A percentile compares a stretch with the other conserved stretches of the same genome.
Evolutionary conservation across 2,329 filamentous ascomycete genomes (phyloP).

Genomic region (Meredithiella fracta): DNA sequence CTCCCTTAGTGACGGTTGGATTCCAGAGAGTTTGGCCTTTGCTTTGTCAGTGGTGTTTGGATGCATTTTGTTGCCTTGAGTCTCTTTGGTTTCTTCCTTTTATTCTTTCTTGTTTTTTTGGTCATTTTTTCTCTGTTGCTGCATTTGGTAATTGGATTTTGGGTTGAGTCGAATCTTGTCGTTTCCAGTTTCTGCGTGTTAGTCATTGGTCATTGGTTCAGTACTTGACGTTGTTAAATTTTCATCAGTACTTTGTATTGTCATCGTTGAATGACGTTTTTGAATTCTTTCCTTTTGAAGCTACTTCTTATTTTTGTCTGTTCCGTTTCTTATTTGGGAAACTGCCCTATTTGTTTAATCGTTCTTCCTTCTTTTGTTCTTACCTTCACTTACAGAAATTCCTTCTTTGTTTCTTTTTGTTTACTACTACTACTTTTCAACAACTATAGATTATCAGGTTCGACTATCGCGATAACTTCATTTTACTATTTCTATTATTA

Average conservation of each 20-base stretch:
- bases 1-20: neutral
- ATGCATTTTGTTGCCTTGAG: neutral
- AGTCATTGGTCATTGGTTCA: no score
- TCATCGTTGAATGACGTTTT: neutral
- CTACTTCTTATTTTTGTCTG: conserved; percentile 5
- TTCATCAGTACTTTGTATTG: neutral
- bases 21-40: neutral
- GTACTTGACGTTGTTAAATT: neutral
- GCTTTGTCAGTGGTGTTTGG: neutral
- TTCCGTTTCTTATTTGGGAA: conserved; percentile 2
- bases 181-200: neutral
- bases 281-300: conserved; percentile 1
- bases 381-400: conserved; percentile 8
- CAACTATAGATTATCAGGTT: neutral
- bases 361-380: neutral
- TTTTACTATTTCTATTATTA: neutral
- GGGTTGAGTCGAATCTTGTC: neutral
- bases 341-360: conserved; percentile 3
- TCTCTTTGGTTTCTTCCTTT: conserved; percentile 1
- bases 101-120: neutral
- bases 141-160: neutral
- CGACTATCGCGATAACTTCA: no score
- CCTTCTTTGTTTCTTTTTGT: conserved; percentile 1
- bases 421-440: neutral
- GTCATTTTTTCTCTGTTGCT: neutral